Evolutionary conservation across 768 basidiomycete genomes (phyloP).

Genomic region (Collybia nuda): DNA sequence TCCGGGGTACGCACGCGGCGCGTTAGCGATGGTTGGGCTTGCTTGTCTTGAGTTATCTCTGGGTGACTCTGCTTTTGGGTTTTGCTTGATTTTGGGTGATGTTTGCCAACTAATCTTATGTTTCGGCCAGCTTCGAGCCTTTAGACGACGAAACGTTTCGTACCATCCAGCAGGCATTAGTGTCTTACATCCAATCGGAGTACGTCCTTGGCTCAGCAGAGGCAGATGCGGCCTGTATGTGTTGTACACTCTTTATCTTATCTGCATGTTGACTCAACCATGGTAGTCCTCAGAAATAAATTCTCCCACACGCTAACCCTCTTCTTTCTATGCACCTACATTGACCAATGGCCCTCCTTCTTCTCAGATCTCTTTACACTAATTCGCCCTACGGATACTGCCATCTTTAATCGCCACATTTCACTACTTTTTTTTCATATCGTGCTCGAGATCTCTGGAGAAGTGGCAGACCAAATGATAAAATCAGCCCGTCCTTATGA

Average conservation of each 20-base stretch:
- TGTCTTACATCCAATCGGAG: slow-evolving; percentile 85
- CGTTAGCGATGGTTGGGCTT: background rate
- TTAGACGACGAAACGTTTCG: slow-evolving; percentile 71
- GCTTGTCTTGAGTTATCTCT: background rate
- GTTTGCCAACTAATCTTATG: background rate
- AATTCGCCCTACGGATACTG: slow-evolving; percentile 60
- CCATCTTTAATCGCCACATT: slow-evolving; percentile 78
- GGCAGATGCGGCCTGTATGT: slow-evolving; percentile 77
- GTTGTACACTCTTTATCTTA: slow-evolving; percentile 5
- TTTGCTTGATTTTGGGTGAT: background rate
- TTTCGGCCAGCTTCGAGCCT: slow-evolving; percentile 51
- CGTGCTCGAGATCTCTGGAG: slow-evolving; percentile 91
- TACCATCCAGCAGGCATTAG: slow-evolving; percentile 71
- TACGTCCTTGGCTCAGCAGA: slow-evolving; percentile 87
- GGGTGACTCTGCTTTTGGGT: background rate
- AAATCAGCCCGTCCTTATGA: slow-evolving; percentile 81
- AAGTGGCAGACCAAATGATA: slow-evolving; percentile 95
- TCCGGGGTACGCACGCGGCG: slow-evolving; percentile 3
- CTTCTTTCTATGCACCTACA: slow-evolving; percentile 87
- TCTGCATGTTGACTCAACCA: slow-evolving; percentile 11
- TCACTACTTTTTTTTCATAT: slow-evolving; percentile 89
- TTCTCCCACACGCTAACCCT: slow-evolving; percentile 89
- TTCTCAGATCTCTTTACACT: slow-evolving; percentile 77
- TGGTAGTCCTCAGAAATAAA: slow-evolving; percentile 87
- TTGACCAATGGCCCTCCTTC: slow-evolving; percentile 84